phyloP scores from a whole-genome alignment of 108 stramenopile species.

The Cyclotella kingstonii region DNA sequence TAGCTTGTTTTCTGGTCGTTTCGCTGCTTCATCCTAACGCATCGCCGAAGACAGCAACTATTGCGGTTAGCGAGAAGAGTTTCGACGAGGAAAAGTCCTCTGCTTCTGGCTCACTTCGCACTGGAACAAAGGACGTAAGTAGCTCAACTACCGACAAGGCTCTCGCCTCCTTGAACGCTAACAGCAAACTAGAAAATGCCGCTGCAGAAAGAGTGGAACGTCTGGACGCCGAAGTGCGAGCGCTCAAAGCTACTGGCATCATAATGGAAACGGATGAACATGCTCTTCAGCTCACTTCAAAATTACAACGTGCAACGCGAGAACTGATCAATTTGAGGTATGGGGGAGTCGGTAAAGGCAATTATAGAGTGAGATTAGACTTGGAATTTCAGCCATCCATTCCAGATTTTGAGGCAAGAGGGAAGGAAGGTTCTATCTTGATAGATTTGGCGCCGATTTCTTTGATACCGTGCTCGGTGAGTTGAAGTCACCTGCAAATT shows the following conservation, averaged over 20 bases:
- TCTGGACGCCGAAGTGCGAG: conserved; percentile 64
- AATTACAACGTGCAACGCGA: conserved; percentile 66
- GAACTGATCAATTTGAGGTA: conserved; percentile 56
- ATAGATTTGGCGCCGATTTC: conserved; percentile 71
- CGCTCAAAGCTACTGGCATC: conserved; percentile 59
- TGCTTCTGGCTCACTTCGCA: no score
- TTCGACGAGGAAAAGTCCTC: not conserved
- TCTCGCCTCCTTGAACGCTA: not conserved
- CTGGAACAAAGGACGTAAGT: not conserved
- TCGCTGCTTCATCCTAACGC: conserved; percentile 12
- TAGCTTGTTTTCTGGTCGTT: conserved; percentile 21
- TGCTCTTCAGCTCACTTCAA: conserved; percentile 40
- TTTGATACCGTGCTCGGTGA: conserved; percentile 62
- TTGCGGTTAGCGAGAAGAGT: not conserved
- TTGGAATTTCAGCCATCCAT: conserved; percentile 76
- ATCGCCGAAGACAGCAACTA: not conserved
- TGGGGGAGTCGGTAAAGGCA: conserved; percentile 17
- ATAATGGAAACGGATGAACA: conserved; percentile 73
- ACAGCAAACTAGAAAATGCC: conserved; percentile 24
- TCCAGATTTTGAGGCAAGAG: conserved; percentile 51
- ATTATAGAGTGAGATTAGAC: conserved; percentile 62
- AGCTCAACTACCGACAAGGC: not conserved
- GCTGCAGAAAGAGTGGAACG: conserved; percentile 15
- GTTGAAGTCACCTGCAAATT: not conserved
- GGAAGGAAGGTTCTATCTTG: conserved; percentile 44